Evolutionary conservation across 441 rosid genomes (phyloP), one percentile per base, ranked within the genome.

Genomic region (Erysimum cheiri): DNA sequence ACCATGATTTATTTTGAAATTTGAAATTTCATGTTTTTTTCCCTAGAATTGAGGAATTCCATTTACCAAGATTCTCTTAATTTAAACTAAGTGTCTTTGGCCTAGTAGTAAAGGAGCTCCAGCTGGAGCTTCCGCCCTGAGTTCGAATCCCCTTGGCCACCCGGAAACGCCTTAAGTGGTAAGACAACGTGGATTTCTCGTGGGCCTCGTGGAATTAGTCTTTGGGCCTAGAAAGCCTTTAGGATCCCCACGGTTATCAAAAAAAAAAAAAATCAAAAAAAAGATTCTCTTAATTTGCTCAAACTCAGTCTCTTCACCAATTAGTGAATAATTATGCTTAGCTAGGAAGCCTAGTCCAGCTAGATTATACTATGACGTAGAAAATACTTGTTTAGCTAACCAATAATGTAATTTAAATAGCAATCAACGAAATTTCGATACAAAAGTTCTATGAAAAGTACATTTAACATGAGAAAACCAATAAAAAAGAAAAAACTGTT

Each of bases 261-360:
- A n/a, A n/a, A n/a, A n/a, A n/a, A n/a, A n/a, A n/a, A n/a, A n/a
- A n/a, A n/a, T n/a, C n/a, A n/a, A n/a, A n/a, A n/a, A n/a, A n/a
- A n/a, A 83, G 84, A 83, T 81, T 80, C 83, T 76, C 79, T 76
- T 64, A 59, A 70, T 64, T 70, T 76, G 76, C 79, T 65, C 72
- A 60, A 76, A 36, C 67, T 70, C 68, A 17, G 67, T 33, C 67
- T 62, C 48, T 59, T 49, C 71, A 35, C 79, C 57, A 76, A 76
- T 57, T 50, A 63, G 60, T 47, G 70, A 50, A 58, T 76, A 64
- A 59, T 59, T 57, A 62, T 70, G 71, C 40, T 70, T 43, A 64
- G 57, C 74, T 63, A 56, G 13, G 52, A 69, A 22, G 33, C 67
- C 54, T 62, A 62, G 40, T 44, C 70, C 65, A 69, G 62, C 67